Conservation (phyloP, 306 rosid species). For the Acacia acuminata region DNA sequence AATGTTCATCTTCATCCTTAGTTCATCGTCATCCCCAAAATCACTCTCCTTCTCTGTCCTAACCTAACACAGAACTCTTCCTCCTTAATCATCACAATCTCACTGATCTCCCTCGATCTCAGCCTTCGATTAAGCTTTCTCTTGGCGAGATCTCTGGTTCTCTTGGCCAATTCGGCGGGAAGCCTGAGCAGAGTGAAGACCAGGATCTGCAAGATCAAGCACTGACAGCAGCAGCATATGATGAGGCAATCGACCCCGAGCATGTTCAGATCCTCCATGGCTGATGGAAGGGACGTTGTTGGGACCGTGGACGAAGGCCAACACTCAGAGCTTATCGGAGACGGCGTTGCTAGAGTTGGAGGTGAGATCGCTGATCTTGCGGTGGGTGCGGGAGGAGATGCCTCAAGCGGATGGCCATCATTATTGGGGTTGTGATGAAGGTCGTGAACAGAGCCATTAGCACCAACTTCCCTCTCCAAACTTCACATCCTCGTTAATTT, state of each 20-base stretch:
- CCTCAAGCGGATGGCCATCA: slow-evolving; percentile 66
- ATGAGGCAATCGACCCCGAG: slow-evolving; percentile 74
- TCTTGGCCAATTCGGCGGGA: slow-evolving; percentile 40
- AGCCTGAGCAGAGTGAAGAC: slow-evolving; percentile 63
- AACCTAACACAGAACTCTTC: slow-evolving; percentile 40
- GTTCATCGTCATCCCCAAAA: slow-evolving; percentile 10
- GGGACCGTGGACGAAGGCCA: too few relatives aligned
- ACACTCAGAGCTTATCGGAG: too few relatives aligned
- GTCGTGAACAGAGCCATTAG: slow-evolving; percentile 88
- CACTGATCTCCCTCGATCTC: slow-evolving; percentile 28
- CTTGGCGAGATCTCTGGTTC: slow-evolving; percentile 22
- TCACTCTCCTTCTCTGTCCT: slow-evolving; percentile 25
- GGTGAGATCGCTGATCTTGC: background rate
- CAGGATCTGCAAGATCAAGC: slow-evolving; percentile 69
- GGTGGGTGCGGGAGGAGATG: background rate
- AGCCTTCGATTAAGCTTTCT: slow-evolving; percentile 52
- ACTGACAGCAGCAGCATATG: slow-evolving; percentile 83
- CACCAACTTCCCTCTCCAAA: too few relatives aligned
- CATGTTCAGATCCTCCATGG: slow-evolving; percentile 72
- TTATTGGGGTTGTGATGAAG: slow-evolving; percentile 79
- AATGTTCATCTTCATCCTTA: background rate
- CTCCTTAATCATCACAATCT: slow-evolving; percentile 16
- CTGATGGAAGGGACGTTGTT: too few relatives aligned
- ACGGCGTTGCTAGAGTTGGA: too few relatives aligned
- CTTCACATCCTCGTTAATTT: too few relatives aligned